Evolutionary conservation across 768 basidiomycete species (phyloP).

Genomic region (Leccinum imitatum): DNA sequence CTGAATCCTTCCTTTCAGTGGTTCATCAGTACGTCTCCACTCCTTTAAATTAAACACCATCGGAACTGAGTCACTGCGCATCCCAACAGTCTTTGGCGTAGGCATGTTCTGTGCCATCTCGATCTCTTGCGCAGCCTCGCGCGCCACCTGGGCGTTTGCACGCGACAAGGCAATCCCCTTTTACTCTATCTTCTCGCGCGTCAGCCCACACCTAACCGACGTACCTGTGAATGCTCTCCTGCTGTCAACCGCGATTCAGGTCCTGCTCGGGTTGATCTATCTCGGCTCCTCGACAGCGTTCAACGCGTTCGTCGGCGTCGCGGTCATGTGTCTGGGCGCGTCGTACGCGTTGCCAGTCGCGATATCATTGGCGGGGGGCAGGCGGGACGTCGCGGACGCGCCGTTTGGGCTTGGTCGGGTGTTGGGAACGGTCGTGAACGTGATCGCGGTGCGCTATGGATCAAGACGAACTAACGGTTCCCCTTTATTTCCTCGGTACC

Average conservation of each 20-base stretch:
- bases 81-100: constrained; percentile 47
- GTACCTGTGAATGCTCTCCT: constrained; percentile 62
- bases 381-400: constrained; percentile 46
- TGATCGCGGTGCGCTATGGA: constrained; percentile 46
- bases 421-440: constrained; percentile 47
- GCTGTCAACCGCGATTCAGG: constrained; percentile 56
- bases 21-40: constrained; percentile 39
- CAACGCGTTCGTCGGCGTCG: constrained; percentile 67
- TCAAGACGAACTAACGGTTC: neutral
- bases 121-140: constrained; percentile 63
- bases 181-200: constrained; percentile 44
- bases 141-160: constrained; percentile 71
- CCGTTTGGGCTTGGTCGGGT: constrained; percentile 49
- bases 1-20: constrained; percentile 26
- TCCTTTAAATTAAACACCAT: neutral
- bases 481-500: neutral
- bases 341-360: constrained; percentile 63
- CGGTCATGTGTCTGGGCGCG: constrained; percentile 64
- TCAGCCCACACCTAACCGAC: constrained; percentile 41
- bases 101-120: constrained; percentile 66
- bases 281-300: constrained; percentile 64
- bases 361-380: constrained; percentile 46
- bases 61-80: neutral
- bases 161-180: constrained; percentile 66
- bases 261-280: constrained; percentile 61